phyloP scores from a whole-genome alignment of 139 green algal genomes.

The Micractinium sp. region DNA sequence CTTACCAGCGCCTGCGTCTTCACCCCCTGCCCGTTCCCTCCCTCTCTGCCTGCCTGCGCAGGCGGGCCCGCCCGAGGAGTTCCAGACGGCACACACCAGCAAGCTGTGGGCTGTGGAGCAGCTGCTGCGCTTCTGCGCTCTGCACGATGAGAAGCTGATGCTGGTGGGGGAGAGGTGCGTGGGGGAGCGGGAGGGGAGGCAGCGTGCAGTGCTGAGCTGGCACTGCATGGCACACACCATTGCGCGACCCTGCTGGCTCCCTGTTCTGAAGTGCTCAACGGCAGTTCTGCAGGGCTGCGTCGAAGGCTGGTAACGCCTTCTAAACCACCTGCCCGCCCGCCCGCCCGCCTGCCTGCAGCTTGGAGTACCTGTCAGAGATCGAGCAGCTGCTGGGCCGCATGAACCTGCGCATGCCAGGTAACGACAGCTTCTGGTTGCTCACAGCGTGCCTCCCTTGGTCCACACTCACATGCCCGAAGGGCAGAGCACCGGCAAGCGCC shows the following conservation, averaged over 20 bases:
- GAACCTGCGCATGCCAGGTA: constrained; percentile 5
- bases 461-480: neutral
- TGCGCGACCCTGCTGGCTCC: no score
- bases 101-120: constrained; percentile 37
- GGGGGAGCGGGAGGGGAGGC: neutral
- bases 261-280: no score
- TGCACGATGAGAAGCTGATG: constrained; percentile 26
- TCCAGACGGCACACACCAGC: constrained; percentile 13
- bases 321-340: neutral
- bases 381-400: neutral
- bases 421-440: neutral
- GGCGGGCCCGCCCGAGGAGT: neutral
- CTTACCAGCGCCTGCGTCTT: neutral
- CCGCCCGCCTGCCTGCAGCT: neutral
- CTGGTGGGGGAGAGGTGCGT: constrained; percentile 34
- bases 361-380: neutral
- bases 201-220: neutral
- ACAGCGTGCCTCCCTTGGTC: neutral
- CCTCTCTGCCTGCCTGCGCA: neutral
- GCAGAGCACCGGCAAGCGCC: no score
- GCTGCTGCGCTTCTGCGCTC: constrained; percentile 26
- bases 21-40: no score
- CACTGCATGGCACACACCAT: no score
- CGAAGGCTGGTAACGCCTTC: neutral
- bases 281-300: no score